These are phyloP conservation scores for Paramecium pentaurelia DNA, from an alignment of 73 alveolate genomes.

Conservation along the genomic window DNA sequence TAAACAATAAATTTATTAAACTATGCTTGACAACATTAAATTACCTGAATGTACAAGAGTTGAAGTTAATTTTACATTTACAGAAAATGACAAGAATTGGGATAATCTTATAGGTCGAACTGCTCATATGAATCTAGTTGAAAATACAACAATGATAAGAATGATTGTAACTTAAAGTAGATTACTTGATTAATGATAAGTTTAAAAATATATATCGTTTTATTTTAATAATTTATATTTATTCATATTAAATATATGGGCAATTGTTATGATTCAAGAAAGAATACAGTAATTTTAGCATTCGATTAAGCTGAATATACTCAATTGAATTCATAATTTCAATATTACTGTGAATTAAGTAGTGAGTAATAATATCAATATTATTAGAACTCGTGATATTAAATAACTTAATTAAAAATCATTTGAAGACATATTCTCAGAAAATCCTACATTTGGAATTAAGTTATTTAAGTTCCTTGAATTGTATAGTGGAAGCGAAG, in stretches of 20 bases:
- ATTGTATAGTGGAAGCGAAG: background rate
- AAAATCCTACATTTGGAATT: conserved; percentile 1
- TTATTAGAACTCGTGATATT: background rate
- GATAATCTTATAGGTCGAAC: conserved; percentile 26
- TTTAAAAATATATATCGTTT: background rate
- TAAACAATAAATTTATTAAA: background rate
- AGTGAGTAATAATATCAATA: background rate
- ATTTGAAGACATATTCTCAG: background rate
- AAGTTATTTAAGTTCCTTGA: background rate
- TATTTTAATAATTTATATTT: background rate
- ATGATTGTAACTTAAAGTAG: conserved; percentile 9
- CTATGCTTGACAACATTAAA: background rate
- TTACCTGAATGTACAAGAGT: background rate
- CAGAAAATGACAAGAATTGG: background rate
- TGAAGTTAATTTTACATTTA: background rate
- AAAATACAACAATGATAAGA: conserved; percentile 27
- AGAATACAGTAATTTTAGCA: background rate
- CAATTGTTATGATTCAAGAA: background rate
- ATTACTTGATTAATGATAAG: background rate
- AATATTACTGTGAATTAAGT: background rate
- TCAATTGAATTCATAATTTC: background rate
- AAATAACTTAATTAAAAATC: background rate
- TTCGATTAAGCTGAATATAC: background rate
- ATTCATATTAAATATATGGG: background rate
- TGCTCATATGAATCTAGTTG: conserved; percentile 42